Percentiles rank a stretch among this genome's conserved stretches.
Evolutionary conservation across 768 basidiomycete genomes (phyloP).

Genomic region (Cyathus striatus): DNA sequence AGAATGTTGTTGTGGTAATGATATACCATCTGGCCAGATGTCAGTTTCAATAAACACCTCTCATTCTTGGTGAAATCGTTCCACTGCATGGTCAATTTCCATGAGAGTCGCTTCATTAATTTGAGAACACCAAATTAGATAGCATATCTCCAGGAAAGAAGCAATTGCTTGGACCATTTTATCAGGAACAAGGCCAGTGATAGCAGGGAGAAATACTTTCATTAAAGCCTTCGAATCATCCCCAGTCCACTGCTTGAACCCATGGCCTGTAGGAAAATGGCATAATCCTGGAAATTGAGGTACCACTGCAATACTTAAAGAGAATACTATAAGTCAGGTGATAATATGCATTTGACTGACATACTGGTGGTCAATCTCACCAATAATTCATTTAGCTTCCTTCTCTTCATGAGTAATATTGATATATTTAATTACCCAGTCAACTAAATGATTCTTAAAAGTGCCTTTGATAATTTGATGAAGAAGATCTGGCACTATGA

Average conservation of each 20-base stretch:
- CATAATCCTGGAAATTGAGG: constrained; percentile 3
- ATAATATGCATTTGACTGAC: not conserved
- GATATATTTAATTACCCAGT: constrained; percentile 22
- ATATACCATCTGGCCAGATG: too few relatives aligned
- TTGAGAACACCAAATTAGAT: too few relatives aligned
- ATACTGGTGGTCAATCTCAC: constrained; percentile 24
- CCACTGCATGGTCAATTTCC: too few relatives aligned
- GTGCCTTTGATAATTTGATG: constrained; percentile 37
- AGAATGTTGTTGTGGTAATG: too few relatives aligned
- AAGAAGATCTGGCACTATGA: constrained; percentile 26
- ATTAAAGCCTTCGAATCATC: constrained; percentile 7
- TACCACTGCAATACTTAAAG: constrained; percentile 1
- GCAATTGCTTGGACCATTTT: constrained; percentile 11
- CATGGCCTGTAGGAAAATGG: constrained; percentile 2
- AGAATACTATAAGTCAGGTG: not conserved
- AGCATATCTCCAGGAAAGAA: constrained; percentile 15
- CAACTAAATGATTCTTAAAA: constrained; percentile 36
- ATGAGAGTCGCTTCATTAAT: too few relatives aligned
- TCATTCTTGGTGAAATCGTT: too few relatives aligned
- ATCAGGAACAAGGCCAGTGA: constrained; percentile 10
- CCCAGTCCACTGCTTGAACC: constrained; percentile 6
- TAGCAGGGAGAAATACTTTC: constrained; percentile 8
- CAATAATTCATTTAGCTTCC: constrained; percentile 13
- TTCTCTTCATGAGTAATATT: constrained; percentile 6
- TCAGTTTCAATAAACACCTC: too few relatives aligned